These are phyloP conservation scores for Haplosporangium sp. DNA, from an alignment of 371 early-diverging fungal genomes.

Conservation along the genomic window DNA sequence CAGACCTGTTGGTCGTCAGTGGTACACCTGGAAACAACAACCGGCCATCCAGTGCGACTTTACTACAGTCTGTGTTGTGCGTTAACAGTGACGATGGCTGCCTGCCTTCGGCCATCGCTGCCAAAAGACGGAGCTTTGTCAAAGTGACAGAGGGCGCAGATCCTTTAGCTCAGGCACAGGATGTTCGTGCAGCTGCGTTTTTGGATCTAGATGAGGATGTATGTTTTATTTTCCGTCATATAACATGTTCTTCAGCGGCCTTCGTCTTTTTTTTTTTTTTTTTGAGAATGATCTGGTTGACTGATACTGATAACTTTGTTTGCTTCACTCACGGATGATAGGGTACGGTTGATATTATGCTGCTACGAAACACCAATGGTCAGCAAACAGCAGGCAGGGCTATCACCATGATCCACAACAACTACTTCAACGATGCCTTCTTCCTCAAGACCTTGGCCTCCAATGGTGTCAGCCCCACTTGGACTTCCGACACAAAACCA, in stretches of 20 bases:
- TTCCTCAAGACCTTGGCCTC: constrained; percentile 88
- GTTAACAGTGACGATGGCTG: constrained; percentile 55
- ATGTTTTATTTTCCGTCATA: constrained; percentile 28
- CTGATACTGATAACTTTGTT: neutral
- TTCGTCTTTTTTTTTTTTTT: too few relatives aligned
- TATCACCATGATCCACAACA: constrained; percentile 75
- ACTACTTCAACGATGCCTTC: constrained; percentile 92
- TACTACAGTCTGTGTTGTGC: constrained; percentile 74
- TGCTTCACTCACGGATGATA: constrained; percentile 20
- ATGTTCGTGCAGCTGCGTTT: constrained; percentile 75
- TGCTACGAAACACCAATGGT: constrained; percentile 53
- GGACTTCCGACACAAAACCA: constrained; percentile 58
- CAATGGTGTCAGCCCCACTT: constrained; percentile 79
- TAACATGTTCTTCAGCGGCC: too few relatives aligned
- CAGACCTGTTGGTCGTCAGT: constrained; percentile 80
- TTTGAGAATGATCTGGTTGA: neutral
- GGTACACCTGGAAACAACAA: constrained; percentile 55
- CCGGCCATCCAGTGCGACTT: constrained; percentile 55
- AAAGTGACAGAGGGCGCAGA: constrained; percentile 71
- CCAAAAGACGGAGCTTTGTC: constrained; percentile 67
- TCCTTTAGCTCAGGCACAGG: constrained; percentile 59
- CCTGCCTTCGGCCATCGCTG: constrained; percentile 50
- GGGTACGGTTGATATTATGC: constrained; percentile 89
- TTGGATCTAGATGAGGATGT: constrained; percentile 92
- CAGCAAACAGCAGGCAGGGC: constrained; percentile 40